Base-by-base conservation (phyloP, 345 rosid genomes). In the Punica granatum region DNA sequence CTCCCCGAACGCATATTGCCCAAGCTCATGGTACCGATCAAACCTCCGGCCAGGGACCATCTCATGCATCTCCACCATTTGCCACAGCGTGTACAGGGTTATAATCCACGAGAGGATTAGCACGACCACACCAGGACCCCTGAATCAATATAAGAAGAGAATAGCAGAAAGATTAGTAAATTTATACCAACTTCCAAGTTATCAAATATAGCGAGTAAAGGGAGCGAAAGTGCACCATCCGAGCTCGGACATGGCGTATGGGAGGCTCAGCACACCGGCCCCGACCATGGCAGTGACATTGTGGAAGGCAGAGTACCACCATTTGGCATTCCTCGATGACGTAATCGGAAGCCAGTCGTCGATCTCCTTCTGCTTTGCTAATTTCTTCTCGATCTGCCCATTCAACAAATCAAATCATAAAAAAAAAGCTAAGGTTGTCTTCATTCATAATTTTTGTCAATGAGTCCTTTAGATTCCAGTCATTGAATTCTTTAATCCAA, bases 291-390 rank as follows among this genome's bases (percentile, higher is more conserved):
- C 89, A 25, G 95, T 89, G 73, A 89, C 92, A 79, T 89, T 86
- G 88, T 89, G 96, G 70, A 89, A 89, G 66, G 96, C 90, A n/a
- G 92, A 70, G 75, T 86, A 86, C 96, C 92, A 86, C 96, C 96
- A 89, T 67, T 80, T 88, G 11, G 92, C 94, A 54, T 84, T 86
- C 73, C 94, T 76, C 0, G 88, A 84, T 39, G 91, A 82, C 48
- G 94, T 88, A 56, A 88, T 88, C n/a, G 91, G 91, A 64, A 88
- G 83, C 91, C 94, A 88, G 36, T 70, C 81, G 19, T 88, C 88
- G 65, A 83, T 81, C 31, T 76, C 81, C 75, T 86, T 86, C 77
- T 88, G 86, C 77, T 72, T 79, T 23, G 56, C 75, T 18, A 64
- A 33, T 64, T 66, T 43, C 54, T 78, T 65, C 54, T 79, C 78